phyloP scores from a whole-genome alignment of 2,329 filamentous ascomycete genomes.

The Graphilbum sp. region DNA sequence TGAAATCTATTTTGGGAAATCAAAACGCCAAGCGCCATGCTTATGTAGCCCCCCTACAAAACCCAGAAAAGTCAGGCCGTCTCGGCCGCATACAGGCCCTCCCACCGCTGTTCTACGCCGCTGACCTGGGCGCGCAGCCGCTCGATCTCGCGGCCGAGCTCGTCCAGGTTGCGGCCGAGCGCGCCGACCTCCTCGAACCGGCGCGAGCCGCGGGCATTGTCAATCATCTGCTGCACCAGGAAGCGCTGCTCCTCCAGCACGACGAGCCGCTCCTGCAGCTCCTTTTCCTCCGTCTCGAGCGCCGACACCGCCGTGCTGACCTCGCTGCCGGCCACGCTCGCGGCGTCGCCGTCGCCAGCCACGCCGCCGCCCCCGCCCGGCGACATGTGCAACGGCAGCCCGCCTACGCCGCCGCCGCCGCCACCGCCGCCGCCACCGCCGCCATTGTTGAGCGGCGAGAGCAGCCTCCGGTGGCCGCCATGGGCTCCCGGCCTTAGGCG shows the following conservation, averaged over 20 bases:
- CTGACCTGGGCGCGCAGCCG: slow-evolving; percentile 46
- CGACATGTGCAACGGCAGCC: slow-evolving; percentile 12
- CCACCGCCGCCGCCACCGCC: not conserved
- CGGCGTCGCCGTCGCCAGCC: slow-evolving; percentile 25
- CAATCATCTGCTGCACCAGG: slow-evolving; percentile 74
- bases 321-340: slow-evolving; percentile 30
- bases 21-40: slow-evolving; percentile 2
- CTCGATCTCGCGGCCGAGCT: slow-evolving; percentile 65
- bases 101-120: slow-evolving; percentile 45
- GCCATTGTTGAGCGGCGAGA: slow-evolving; percentile 12
- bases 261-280: slow-evolving; percentile 61
- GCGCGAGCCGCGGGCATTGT: slow-evolving; percentile 54
- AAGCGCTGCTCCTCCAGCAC: slow-evolving; percentile 86
- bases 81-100: slow-evolving; percentile 28
- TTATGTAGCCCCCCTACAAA: too few species aligned
- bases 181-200: slow-evolving; percentile 79
- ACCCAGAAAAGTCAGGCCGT: not conserved
- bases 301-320: slow-evolving; percentile 35
- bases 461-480: slow-evolving; percentile 13
- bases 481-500: not conserved
- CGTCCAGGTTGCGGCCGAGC: slow-evolving; percentile 63
- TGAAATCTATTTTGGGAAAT: too few species aligned
- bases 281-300: slow-evolving; percentile 70
- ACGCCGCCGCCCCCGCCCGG: slow-evolving; percentile 32
- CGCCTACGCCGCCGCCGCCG: too few species aligned